Evolutionary conservation across 768 basidiomycete species (phyloP).

Genomic region (Cystofilobasidium capitatum): DNA sequence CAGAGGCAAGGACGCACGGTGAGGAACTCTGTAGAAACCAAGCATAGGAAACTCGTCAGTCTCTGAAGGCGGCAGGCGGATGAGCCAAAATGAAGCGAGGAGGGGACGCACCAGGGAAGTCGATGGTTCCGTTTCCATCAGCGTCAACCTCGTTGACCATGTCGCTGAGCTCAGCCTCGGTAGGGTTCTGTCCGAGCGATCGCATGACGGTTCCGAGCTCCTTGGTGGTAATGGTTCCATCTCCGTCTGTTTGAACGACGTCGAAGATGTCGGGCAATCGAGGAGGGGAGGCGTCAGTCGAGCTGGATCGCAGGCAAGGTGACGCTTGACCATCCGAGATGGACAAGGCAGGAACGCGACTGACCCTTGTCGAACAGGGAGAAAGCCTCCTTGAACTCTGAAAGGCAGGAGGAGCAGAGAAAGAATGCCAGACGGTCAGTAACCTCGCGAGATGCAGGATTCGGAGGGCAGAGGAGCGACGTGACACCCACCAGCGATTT

Average conservation of each 20-base stretch:
- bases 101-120: conserved; percentile 49
- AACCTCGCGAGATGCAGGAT: background rate
- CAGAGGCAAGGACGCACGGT: conserved; percentile 24
- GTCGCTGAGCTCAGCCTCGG: conserved; percentile 80
- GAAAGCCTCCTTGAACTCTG: conserved; percentile 22
- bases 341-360: background rate
- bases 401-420: background rate
- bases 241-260: conserved; percentile 58
- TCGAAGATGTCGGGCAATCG: background rate
- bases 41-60: background rate
- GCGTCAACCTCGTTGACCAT: conserved; percentile 94
- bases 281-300: background rate
- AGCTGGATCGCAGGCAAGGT: background rate
- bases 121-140: conserved; percentile 78
- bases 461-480: background rate
- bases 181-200: conserved; percentile 83
- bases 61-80: too few species aligned
- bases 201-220: conserved; percentile 93
- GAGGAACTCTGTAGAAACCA: conserved; percentile 16
- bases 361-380: conserved; percentile 18
- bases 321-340: too few species aligned
- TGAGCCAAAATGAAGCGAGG: background rate
- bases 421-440: background rate
- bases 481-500: background rate
- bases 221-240: conserved; percentile 82